These are phyloP conservation scores for Picea glauca DNA, from an alignment of 75 land plant genomes.

Conservation along the genomic window DNA sequence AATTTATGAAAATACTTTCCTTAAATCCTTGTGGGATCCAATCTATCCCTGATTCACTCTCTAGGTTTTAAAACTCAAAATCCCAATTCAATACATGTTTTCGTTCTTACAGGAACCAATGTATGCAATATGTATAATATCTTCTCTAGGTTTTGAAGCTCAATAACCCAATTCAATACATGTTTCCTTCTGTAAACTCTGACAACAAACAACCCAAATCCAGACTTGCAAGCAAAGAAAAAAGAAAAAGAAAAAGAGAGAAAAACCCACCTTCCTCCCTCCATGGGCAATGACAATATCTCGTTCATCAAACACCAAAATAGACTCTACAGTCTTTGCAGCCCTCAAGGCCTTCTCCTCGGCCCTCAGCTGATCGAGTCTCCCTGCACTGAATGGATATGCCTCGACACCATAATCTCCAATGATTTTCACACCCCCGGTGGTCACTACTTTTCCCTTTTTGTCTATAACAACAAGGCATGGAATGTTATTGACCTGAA, in stretches of 20 bases:
- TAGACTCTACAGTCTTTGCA: constrained; percentile 38
- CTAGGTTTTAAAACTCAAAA: not conserved
- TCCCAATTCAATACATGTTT: constrained; percentile 11
- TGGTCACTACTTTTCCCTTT: constrained; percentile 45
- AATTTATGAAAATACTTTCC: not conserved
- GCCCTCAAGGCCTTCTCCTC: constrained; percentile 29
- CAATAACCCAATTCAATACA: constrained; percentile 11
- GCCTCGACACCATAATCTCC: constrained; percentile 39
- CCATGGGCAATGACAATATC: constrained; percentile 35
- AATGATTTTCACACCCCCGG: constrained; percentile 31
- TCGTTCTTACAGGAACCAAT: no score
- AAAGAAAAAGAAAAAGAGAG: not conserved
- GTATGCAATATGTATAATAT: no score
- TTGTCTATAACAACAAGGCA: constrained; percentile 49
- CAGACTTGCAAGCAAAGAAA: constrained; percentile 8
- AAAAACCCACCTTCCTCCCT: constrained; percentile 29
- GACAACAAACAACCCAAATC: constrained; percentile 20
- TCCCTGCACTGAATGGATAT: constrained; percentile 56
- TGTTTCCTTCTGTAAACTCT: constrained; percentile 8
- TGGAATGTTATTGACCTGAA: constrained; percentile 48
- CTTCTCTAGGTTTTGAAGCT: not conserved
- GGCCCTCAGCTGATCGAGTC: constrained; percentile 21
- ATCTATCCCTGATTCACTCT: no score
- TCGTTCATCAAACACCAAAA: constrained; percentile 32
- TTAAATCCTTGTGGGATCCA: no score